Evolutionary conservation across 2,329 filamentous ascomycete genomes (phyloP).

Genomic region (Claviceps capensis): DNA sequence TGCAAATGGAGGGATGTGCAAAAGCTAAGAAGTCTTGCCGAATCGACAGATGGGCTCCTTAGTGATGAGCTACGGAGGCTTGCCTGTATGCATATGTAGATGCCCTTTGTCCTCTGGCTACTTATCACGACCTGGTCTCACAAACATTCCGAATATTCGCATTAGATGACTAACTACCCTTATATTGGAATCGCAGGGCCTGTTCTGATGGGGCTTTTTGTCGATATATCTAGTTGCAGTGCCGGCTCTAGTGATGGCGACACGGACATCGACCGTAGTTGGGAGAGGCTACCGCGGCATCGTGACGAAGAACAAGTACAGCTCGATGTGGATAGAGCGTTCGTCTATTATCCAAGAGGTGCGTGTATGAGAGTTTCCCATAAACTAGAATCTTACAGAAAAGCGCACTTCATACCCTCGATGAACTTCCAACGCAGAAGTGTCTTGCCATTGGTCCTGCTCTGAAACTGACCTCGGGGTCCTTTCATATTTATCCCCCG

Average conservation of each 20-base stretch:
- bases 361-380: constrained; percentile 9
- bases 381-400: not conserved
- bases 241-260: not conserved
- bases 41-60: constrained; percentile 52
- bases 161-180: not conserved
- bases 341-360: constrained; percentile 89
- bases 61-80: constrained; percentile 52
- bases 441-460: not conserved
- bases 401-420: not conserved
- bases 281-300: constrained; percentile 59
- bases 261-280: constrained; percentile 20
- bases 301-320: constrained; percentile 81
- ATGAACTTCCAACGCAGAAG: not conserved
- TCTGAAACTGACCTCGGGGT: not conserved
- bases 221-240: not conserved
- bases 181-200: constrained; percentile 38
- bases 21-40: constrained; percentile 43
- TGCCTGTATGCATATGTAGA: constrained; percentile 49
- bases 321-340: constrained; percentile 89
- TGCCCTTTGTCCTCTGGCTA: not conserved
- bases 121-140: constrained; percentile 1
- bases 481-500: not conserved
- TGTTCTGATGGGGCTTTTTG: constrained; percentile 34
- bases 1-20: constrained; percentile 44
- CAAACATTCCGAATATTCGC: not conserved